These are phyloP conservation scores for Pythium scleroteichum DNA, from an alignment of 352 stramenopile species.

Conservation along the genomic window DNA sequence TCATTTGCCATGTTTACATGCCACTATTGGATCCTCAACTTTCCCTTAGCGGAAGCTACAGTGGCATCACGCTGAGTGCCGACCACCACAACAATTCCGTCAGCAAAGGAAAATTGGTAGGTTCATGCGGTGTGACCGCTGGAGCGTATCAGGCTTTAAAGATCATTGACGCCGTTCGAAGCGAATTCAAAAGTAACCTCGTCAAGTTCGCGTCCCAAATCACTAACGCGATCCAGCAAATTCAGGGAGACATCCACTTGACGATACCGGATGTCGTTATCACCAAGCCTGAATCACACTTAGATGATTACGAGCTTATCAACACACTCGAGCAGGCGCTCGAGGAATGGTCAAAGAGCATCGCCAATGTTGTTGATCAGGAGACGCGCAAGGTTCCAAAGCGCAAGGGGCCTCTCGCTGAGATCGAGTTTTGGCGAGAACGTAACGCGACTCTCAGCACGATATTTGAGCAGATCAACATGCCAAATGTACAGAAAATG, in stretches of 20 bases:
- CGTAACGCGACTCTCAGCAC: conserved; percentile 93
- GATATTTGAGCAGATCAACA: conserved; percentile 96
- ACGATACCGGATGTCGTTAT: conserved; percentile 92
- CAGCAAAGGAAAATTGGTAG: conserved; percentile 17
- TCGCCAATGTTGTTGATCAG: conserved; percentile 89
- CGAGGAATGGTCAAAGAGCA: conserved; percentile 92
- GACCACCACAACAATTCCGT: conserved; percentile 5
- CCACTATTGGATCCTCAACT: conserved; percentile 80
- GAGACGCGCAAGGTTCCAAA: conserved; percentile 88
- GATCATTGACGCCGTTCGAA: conserved; percentile 80
- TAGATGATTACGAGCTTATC: conserved; percentile 87
- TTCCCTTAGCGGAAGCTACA: conserved; percentile 27
- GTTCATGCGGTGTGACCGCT: conserved; percentile 1
- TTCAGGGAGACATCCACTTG: conserved; percentile 93
- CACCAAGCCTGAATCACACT: conserved; percentile 81
- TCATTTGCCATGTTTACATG: conserved; percentile 90
- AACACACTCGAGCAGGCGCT: conserved; percentile 90
- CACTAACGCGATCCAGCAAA: conserved; percentile 91
- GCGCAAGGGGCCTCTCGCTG: conserved; percentile 88
- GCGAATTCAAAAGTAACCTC: conserved; percentile 90
- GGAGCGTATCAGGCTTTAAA: conserved; percentile 63
- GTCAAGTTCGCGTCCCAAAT: conserved; percentile 94
- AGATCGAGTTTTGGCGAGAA: conserved; percentile 97
- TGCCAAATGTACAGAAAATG: conserved; percentile 95
- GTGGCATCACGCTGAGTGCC: conserved; percentile 9